These are phyloP conservation scores for Houttuynia cordata DNA, from an alignment of 164 flowering plant genomes.

Conservation along the genomic window DNA sequence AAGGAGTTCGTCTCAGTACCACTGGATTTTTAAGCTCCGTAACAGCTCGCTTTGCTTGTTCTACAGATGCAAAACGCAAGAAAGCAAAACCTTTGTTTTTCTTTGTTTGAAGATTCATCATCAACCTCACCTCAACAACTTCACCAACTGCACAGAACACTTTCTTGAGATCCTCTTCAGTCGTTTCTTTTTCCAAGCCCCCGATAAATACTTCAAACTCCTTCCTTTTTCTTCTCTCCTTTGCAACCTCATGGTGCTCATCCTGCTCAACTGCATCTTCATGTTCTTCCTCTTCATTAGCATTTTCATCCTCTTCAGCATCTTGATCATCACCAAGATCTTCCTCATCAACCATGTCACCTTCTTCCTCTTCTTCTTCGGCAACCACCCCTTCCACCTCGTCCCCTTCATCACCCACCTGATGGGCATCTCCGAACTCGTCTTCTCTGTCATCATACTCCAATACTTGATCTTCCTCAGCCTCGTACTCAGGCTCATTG, in stretches of 20 bases:
- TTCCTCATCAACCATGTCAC: slow-evolving; percentile 51
- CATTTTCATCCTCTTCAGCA: slow-evolving; percentile 18
- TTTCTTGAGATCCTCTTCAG: slow-evolving; percentile 75
- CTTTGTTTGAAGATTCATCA: slow-evolving; percentile 90
- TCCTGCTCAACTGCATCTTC: slow-evolving; percentile 41
- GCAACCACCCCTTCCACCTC: slow-evolving; percentile 45
- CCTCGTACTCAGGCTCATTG: slow-evolving; percentile 69
- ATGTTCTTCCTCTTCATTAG: slow-evolving; percentile 16
- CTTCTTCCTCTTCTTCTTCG: slow-evolving; percentile 47
- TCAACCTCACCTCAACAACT: slow-evolving; percentile 74
- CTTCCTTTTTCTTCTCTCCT: slow-evolving; percentile 90
- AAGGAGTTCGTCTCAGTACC: slow-evolving; percentile 32
- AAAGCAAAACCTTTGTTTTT: slow-evolving; percentile 97
- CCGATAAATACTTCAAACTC: slow-evolving; percentile 97
- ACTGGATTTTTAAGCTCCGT: slow-evolving; percentile 65
- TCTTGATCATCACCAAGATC: slow-evolving; percentile 52
- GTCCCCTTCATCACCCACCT: slow-evolving; percentile 40
- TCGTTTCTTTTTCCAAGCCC: slow-evolving; percentile 87
- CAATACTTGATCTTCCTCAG: slow-evolving; percentile 44
- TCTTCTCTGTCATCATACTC: slow-evolving; percentile 57
- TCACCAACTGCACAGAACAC: slow-evolving; percentile 74
- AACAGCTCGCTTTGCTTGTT: slow-evolving; percentile 85
- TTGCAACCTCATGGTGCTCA: slow-evolving; percentile 76
- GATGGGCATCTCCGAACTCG: slow-evolving; percentile 44
- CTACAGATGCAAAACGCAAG: slow-evolving; percentile 86